Evolutionary conservation across 805 yeast genomes (phyloP).

Genomic region (Debaryomyces hansenii): DNA sequence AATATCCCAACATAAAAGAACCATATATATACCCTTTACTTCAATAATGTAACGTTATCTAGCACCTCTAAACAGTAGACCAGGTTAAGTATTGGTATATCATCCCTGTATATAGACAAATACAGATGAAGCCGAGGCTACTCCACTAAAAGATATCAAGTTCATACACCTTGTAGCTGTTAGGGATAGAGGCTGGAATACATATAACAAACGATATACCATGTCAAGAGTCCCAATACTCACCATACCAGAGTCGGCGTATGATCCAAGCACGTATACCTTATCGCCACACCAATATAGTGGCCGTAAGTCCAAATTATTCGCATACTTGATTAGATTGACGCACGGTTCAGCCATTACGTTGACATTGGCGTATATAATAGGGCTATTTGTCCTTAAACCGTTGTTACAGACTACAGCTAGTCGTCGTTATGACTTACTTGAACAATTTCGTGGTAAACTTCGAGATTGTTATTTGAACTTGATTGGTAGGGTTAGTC

Average conservation of each 20-base stretch:
- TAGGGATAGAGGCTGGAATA: neutral
- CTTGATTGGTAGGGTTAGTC: conserved; percentile 31
- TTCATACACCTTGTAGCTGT: neutral
- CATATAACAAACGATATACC: neutral
- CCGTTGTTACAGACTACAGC: conserved; percentile 34
- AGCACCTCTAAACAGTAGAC: no score
- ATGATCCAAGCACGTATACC: conserved; percentile 27
- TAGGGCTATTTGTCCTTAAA: conserved; percentile 32
- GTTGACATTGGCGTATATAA: conserved; percentile 27
- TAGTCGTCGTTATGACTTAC: conserved; percentile 30
- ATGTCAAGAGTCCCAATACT: conserved; percentile 28
- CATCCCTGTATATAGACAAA: neutral
- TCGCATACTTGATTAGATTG: conserved; percentile 27
- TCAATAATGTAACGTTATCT: no score
- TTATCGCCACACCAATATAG: conserved; percentile 5
- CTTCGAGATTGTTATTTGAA: conserved; percentile 37
- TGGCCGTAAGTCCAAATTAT: conserved; percentile 21
- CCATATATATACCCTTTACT: no score
- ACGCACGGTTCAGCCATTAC: conserved; percentile 35
- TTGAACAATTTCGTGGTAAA: conserved; percentile 30
- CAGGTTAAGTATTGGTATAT: neutral
- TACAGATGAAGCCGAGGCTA: neutral
- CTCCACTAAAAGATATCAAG: neutral
- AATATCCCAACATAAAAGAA: no score
- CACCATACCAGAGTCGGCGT: conserved; percentile 43